phyloP scores from a whole-genome alignment of 257 asterid genomes.

The Eucommia ulmoides region DNA sequence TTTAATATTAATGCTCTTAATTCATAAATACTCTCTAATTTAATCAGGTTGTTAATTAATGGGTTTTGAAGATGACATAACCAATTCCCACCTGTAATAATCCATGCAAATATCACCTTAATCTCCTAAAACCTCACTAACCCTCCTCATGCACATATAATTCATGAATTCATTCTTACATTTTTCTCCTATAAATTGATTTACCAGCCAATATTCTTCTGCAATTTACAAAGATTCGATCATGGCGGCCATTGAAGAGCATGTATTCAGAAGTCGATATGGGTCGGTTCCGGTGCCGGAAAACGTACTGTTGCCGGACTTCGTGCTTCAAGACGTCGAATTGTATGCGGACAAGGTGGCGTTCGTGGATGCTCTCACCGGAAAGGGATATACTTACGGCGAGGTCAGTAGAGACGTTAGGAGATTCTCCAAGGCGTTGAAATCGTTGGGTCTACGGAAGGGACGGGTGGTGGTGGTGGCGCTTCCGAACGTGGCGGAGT shows the following conservation, averaged over 20 bases:
- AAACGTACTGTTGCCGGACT: conserved; percentile 63
- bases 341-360: conserved; percentile 48
- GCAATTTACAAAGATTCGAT: neutral
- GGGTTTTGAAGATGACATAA: neutral
- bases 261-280: conserved; percentile 58
- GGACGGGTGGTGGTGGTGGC: conserved; percentile 72
- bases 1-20: neutral
- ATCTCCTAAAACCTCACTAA: neutral
- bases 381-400: conserved; percentile 51
- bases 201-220: neutral
- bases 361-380: conserved; percentile 62
- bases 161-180: neutral
- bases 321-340: conserved; percentile 50
- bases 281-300: conserved; percentile 59
- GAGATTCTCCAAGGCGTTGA: conserved; percentile 74
- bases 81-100: neutral
- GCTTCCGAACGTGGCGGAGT: conserved; percentile 71
- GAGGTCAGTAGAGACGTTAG: conserved; percentile 46
- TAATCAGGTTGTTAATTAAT: neutral
- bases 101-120: conserved; percentile 1
- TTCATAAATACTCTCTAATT: neutral
- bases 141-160: neutral
- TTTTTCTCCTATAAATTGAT: neutral
- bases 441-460: conserved; percentile 73
- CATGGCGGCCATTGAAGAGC: conserved; percentile 49